Base-by-base conservation (phyloP, 2,329 filamentous ascomycete genomes). In the Pseudocercospora pini-densiflorae region DNA sequence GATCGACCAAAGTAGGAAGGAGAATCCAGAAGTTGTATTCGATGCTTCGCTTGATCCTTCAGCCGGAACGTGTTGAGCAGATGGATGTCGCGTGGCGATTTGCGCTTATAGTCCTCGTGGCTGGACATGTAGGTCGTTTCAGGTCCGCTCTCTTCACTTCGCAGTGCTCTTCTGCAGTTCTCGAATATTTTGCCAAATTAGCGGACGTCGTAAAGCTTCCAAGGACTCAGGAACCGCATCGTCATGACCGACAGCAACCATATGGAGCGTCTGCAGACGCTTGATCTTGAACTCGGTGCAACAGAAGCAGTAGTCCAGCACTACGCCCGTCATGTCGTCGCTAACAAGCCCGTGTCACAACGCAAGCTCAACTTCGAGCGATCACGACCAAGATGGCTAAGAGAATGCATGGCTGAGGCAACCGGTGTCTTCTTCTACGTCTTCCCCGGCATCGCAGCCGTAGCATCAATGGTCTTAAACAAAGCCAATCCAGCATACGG, bases 401-500 rank as follows among this genome's bases (percentile, higher is more conserved):
- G 86, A 60, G 85, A 88, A 72, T 85, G 84, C 77, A 78, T 84
- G 68, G 86, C 84, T 3, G 86, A 88, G 73, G 84, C 84, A 3
- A 84, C 84, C 0, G 86, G 86, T 2, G 85, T 87, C 3, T 87
- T 87, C 79, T 85, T 74, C 67, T 71, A 71, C 57, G 77, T 79
- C 21, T 78, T 77, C 57, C 81, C 83, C 3, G 85, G 86, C 16
- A 83, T 88, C 40, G 82, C 85, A n/a, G 83, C 85, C 2, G 80
- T 82, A 2, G 83, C 85, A 2, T 75, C 79, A 14, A 87, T 87
- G 73, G 83, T 82, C 7, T 65, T 86, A 3, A 83, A 85, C 68
- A 77, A 77, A 5, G 64, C 60, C 5, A 76, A 79, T 36, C 78
- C 80, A 1, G 78, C 77, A 2, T 85, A 82, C 64, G 84, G 86